Evolutionary conservation across 108 stramenopile species (phyloP), one percentile per base, ranked within the genome.

Genomic region (Nitzschia putrida): DNA sequence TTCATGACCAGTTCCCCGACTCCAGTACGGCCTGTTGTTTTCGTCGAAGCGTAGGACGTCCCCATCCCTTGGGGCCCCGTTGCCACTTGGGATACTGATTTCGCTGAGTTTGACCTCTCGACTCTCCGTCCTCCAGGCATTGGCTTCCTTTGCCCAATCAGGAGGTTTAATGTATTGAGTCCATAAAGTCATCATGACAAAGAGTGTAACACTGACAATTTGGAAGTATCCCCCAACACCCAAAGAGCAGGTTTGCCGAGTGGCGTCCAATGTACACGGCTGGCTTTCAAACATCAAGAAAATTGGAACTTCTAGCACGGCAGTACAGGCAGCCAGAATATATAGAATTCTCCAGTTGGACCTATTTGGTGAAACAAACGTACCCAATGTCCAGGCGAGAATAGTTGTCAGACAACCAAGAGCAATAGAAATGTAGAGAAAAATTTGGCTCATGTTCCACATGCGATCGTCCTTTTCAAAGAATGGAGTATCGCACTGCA

Each of bases 171-270:
- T 23, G 43, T 50, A 73, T 61, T 79, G 78, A 4, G 71, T 64
- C 66, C 67, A 68, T 6, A 79, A 7, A 10, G 78, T 79, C 63
- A 73, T 68, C n/a, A 61, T 21, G 6, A 79, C 59, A 66, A 51
- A 68, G 8, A 79, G 41, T 6, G 50, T 18, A 29, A 79, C 68
- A 50, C 67, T 69, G 7, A 26, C 59, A 37, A 73, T 45, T 29
- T 64, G 57, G 39, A 79, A 55, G 44, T 67, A 79, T 1, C 53
- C 60, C 16, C 72, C 72, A 8, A 43, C 34, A n/a, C 47, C 50
- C 22, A 72, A 38, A 7, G 53, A 40, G 37, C 78, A 79, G 8
- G 61, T 69, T 29, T 77, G 76, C 2, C 71, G 47, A 13, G 16
- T 37, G 4, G 53, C 34, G 54, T 79, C 66, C 37, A 67, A 42